Percentiles rank a stretch among this genome's conserved stretches.
phyloP scores from a whole-genome alignment of 2,329 filamentous ascomycete genomes.

The Huntiella moniliformis region DNA sequence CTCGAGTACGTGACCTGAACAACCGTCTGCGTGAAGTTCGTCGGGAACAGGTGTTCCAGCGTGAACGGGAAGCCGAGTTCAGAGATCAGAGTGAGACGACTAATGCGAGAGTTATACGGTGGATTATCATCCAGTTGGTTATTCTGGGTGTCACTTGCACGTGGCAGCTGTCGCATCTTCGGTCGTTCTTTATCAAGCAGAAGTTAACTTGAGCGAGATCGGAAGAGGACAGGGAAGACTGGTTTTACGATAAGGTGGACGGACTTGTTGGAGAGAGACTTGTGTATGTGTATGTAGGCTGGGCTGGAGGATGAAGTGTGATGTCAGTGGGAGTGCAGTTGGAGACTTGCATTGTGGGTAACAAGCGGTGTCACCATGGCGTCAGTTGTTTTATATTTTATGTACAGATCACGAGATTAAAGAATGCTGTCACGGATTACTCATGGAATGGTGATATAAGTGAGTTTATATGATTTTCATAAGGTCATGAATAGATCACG shows the following conservation, averaged over 20 bases:
- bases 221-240: background rate
- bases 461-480: background rate
- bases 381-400: constrained; percentile 1
- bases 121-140: constrained; percentile 78
- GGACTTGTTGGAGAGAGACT: background rate
- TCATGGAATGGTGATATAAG: background rate
- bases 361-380: background rate
- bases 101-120: constrained; percentile 78
- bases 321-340: too few relatives aligned
- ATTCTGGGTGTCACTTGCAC: constrained; percentile 77
- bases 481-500: too few relatives aligned
- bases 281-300: background rate
- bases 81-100: constrained; percentile 91
- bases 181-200: constrained; percentile 99
- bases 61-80: constrained; percentile 94
- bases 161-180: constrained; percentile 90
- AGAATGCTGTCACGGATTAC: background rate
- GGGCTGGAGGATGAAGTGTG: background rate
- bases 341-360: background rate
- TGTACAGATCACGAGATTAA: constrained; percentile 1
- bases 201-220: constrained; percentile 61
- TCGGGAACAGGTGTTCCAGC: constrained; percentile 89
- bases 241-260: background rate
- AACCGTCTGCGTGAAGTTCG: constrained; percentile 70
- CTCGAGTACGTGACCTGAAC: constrained; percentile 79